phyloP scores from a whole-genome alignment of 768 basidiomycete genomes.

The Kwoniella sp. region DNA sequence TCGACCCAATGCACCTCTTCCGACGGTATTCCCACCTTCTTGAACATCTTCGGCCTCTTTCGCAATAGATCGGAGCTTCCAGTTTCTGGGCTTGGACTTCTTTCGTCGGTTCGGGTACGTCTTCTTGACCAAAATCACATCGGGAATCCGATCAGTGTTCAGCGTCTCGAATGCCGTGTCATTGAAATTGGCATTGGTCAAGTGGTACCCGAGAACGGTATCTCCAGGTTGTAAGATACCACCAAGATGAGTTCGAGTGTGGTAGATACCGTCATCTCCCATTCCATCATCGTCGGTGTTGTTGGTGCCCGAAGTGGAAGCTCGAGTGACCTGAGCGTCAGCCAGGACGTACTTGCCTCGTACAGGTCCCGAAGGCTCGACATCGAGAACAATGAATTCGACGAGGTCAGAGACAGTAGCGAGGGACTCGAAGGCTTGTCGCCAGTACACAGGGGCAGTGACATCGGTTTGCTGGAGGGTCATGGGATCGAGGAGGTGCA shows the following conservation, averaged over 20 bases:
- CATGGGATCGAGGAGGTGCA: conserved; percentile 86
- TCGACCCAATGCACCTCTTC: conserved; percentile 82
- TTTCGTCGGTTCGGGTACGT: conserved; percentile 90
- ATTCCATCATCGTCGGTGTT: conserved; percentile 62
- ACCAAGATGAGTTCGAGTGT: conserved; percentile 95
- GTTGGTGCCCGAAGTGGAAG: conserved; percentile 65
- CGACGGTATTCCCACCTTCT: conserved; percentile 50
- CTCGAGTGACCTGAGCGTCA: conserved; percentile 80
- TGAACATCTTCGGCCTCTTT: conserved; percentile 80
- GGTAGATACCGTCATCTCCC: conserved; percentile 78
- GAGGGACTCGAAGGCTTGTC: conserved; percentile 81
- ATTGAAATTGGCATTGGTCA: conserved; percentile 90
- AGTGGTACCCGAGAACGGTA: conserved; percentile 84
- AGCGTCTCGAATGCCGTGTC: conserved; percentile 77
- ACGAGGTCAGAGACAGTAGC: conserved; percentile 80
- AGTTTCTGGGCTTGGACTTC: conserved; percentile 79
- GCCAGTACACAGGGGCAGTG: conserved; percentile 79
- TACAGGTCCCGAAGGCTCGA: conserved; percentile 75
- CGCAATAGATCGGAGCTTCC: conserved; percentile 89
- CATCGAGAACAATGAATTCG: conserved; percentile 92
- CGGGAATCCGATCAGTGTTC: conserved; percentile 69
- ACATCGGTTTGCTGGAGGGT: conserved; percentile 84
- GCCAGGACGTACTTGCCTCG: conserved; percentile 80
- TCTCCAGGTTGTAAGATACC: conserved; percentile 92
- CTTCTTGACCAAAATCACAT: conserved; percentile 92